Evolutionary conservation across 2,329 filamentous ascomycete species (phyloP), one percentile per base, ranked within the genome.

Genomic region (Myriosclerotinia scirpicola): DNA sequence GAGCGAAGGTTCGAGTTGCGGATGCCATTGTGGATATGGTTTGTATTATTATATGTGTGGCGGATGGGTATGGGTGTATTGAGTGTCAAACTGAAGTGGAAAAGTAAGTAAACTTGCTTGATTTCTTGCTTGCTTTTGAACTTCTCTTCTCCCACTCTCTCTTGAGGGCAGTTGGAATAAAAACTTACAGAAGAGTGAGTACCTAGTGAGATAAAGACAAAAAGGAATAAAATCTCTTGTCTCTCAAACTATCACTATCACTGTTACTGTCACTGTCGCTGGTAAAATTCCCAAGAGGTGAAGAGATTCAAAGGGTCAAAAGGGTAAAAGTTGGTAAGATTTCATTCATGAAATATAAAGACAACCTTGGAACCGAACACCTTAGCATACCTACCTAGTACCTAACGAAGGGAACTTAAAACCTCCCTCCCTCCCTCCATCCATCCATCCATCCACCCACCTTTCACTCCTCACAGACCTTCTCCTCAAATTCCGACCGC

Each of bases 1-100:
- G 79, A 64, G 77, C 75, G 66, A 81, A 76, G 54, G 75, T 75
- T 67, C 76, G 72, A 48, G 73, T 74, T 69, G 76, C 72, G 40
- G 79, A 62, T 68, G 67, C 56, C 64, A 66, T 66, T 30, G 30
- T 66, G 20, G 44, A 48, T 36, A 50, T 26, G 20, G n/a, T 12
- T 64, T 34, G 30, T 64, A 58, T 64, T 58, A 69, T 71, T 54
- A 60, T 58, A 30, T 48, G 15, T n/a, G 40, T 48, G 62, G 34
- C 34, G 14, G 26, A 4, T 63, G 12, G 46, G 14, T 42, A 44
- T 56, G 30, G 30, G 30, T 20, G 14, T 56, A n/a, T 36, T 11
- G 26, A n/a, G 20, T 34, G 4, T 48, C 9, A 36, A 46, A 36
- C 30, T 54, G 52, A 36, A n/a, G 2, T 59, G 14, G 5, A 50